Evolutionary conservation across 1,284 basidiomycete genomes (phyloP).

Genomic region (Agaricales sp.): DNA sequence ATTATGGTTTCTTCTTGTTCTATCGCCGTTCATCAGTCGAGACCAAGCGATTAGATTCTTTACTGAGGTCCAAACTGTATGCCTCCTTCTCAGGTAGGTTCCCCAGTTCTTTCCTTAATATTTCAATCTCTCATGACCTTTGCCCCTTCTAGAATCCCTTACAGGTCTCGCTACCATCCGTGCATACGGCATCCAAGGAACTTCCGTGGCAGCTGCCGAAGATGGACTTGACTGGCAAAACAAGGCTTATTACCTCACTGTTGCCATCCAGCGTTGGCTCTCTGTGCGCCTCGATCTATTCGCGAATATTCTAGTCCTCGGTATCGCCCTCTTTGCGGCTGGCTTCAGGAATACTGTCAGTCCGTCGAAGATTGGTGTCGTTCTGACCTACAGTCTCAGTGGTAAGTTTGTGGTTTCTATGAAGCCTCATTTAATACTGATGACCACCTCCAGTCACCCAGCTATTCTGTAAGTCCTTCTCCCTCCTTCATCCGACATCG

Average conservation of each 20-base stretch:
- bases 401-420: conserved; percentile 29
- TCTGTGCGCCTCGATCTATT: conserved; percentile 52
- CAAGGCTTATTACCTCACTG: conserved; percentile 72
- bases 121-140: not conserved
- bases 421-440: conserved; percentile 1
- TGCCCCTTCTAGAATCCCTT: conserved; percentile 29
- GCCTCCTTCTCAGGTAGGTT: conserved; percentile 33
- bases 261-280: conserved; percentile 51
- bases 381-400: conserved; percentile 50
- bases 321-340: conserved; percentile 60
- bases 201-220: conserved; percentile 38
- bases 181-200: conserved; percentile 29
- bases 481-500: conserved; percentile 3
- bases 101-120: not conserved
- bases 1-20: conserved; percentile 22
- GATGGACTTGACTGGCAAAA: conserved; percentile 63
- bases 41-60: conserved; percentile 62
- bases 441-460: conserved; percentile 33
- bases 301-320: conserved; percentile 67
- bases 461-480: conserved; percentile 34
- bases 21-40: conserved; percentile 53
- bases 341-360: conserved; percentile 40
- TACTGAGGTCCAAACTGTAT: conserved; percentile 58
- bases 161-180: conserved; percentile 41
- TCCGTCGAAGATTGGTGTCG: conserved; percentile 48